Evolutionary conservation across 345 rosid genomes (phyloP).

Genomic region (Linum usitatissimum): DNA sequence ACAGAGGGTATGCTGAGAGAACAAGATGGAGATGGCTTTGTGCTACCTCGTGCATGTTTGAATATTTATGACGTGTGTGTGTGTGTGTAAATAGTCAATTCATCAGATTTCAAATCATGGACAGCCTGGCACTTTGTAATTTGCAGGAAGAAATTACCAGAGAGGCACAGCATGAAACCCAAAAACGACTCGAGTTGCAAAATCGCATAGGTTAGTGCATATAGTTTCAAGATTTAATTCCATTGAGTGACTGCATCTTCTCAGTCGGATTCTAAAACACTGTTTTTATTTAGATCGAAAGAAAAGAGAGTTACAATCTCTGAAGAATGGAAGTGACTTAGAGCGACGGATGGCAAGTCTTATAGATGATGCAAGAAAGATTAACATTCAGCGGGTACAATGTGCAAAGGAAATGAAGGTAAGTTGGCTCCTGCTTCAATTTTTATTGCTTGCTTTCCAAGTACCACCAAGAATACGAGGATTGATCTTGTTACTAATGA

Average conservation of each 20-base stretch:
- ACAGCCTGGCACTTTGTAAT: slow-evolving; percentile 1
- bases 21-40: neutral
- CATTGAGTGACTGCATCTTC: too few species aligned
- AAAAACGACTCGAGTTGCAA: slow-evolving; percentile 45
- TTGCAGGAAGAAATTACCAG: slow-evolving; percentile 58
- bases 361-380: slow-evolving; percentile 43
- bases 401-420: slow-evolving; percentile 55
- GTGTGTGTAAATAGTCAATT: neutral
- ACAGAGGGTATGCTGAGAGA: slow-evolving; percentile 46
- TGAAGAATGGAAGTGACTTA: slow-evolving; percentile 59
- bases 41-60: slow-evolving; percentile 3
- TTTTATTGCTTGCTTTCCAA: neutral
- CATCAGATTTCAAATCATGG: too few species aligned
- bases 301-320: slow-evolving; percentile 45
- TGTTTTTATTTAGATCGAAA: slow-evolving; percentile 37
- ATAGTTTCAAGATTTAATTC: neutral
- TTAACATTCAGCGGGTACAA: slow-evolving; percentile 37
- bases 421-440: slow-evolving; percentile 7
- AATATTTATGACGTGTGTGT: neutral
- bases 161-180: slow-evolving; percentile 29
- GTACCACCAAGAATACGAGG: neutral
- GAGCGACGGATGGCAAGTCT: slow-evolving; percentile 50
- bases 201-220: slow-evolving; percentile 38
- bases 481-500: neutral
- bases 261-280: neutral